These are phyloP conservation scores for Candida silvicultrix DNA, from an alignment of 805 yeast species.

Conservation along the genomic window DNA sequence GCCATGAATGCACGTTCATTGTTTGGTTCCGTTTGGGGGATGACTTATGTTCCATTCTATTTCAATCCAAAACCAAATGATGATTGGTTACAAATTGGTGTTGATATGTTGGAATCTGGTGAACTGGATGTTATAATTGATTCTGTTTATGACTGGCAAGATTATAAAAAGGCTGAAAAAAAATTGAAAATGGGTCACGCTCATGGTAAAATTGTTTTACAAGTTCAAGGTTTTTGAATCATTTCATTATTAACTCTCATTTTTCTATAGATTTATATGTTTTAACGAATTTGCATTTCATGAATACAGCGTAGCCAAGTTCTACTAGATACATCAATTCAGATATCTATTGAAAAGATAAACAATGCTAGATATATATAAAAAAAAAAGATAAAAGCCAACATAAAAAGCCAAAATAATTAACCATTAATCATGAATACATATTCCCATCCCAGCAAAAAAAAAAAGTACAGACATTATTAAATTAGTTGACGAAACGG, in stretches of 20 bases:
- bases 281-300: neutral
- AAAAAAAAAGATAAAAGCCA: neutral
- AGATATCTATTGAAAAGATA: too few relatives aligned
- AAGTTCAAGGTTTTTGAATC: conserved; percentile 32
- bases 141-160: conserved; percentile 47
- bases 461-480: neutral
- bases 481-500: conserved; percentile 8
- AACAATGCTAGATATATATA: neutral
- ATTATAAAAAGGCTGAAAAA: conserved; percentile 47
- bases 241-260: too few relatives aligned
- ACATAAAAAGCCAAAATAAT: too few relatives aligned
- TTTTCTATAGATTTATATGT: neutral
- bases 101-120: conserved; percentile 39
- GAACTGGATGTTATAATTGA: conserved; percentile 47
- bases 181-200: conserved; percentile 44
- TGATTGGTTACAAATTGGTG: conserved; percentile 36
- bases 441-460: neutral
- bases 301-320: too few relatives aligned
- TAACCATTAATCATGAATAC: neutral
- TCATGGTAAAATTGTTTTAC: conserved; percentile 64
- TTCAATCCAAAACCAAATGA: conserved; percentile 26
- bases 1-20: conserved; percentile 28
- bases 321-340: too few relatives aligned
- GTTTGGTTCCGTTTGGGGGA: conserved; percentile 30
- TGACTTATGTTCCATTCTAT: conserved; percentile 29